Base-by-base conservation (phyloP, 768 basidiomycete species). In the Cystofilobasidium bisporidii region DNA sequence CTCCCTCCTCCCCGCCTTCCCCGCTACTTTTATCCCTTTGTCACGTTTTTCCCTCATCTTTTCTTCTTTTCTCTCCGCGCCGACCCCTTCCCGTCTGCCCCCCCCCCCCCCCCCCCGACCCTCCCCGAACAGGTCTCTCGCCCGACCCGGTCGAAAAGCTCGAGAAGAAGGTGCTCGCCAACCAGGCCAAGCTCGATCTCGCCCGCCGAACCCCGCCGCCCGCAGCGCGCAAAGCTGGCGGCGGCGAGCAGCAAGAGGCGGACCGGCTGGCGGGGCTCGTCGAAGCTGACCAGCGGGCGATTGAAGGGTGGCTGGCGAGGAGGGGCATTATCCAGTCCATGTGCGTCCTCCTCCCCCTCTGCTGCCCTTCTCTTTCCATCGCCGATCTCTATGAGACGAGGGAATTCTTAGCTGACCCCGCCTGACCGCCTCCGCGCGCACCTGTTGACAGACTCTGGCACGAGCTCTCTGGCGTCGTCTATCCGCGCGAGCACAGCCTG, bases 391-490 rank as follows among this genome's bases (percentile, higher is more conserved):
- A n/a, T n/a, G n/a, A n/a, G n/a, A n/a, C n/a, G n/a, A n/a, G n/a
- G n/a, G n/a, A n/a, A n/a, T n/a, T n/a, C n/a, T n/a, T n/a, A n/a
- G n/a, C n/a, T n/a, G n/a, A n/a, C n/a, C n/a, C n/a, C n/a, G 26
- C 24, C 20, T 59, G 24, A n/a, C 32, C 15, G 8, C 24, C 24
- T 32, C 1, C 36, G 2, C 14, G 12, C 57, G 30, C 0, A n/a
- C n/a, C 33, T 45, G 45, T n/a, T 63, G 38, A 28, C 72, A 91
- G 92, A 71, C 84, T 96, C 83, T 97, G 92, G 91, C 89, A 94
- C 73, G 92, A 97, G 76, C 81, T 94, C n/a, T 85, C 89, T 28
- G 88, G 91, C 22, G 86, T 97, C 43, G 79, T 94, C 55, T 91
- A 96, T 76, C 91, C 93, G 71, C 81, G 87, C 64, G 92, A 96